phyloP scores from a whole-genome alignment of 2,329 filamentous ascomycete species.

The Lecanicillium sp. region DNA sequence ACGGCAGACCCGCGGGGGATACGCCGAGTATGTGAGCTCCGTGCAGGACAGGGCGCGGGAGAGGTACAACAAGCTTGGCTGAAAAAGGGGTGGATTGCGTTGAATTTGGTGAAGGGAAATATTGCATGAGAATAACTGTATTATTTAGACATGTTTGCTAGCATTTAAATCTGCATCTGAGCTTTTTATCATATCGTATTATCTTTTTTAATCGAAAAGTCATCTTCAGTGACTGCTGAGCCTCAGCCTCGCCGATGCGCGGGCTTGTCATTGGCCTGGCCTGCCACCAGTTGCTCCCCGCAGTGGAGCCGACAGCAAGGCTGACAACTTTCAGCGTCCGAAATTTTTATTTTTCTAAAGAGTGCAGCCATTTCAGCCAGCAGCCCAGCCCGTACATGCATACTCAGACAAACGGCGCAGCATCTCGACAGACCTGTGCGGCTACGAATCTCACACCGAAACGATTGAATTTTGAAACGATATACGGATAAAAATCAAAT shows the following conservation, averaged over 20 bases:
- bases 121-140: too few species aligned
- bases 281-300: background rate
- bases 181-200: too few species aligned
- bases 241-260: conserved; percentile 3
- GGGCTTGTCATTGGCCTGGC: background rate
- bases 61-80: conserved; percentile 51
- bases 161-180: too few species aligned
- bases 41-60: conserved; percentile 62
- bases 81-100: too few species aligned
- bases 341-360: conserved; percentile 3
- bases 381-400: too few species aligned
- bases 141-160: too few species aligned
- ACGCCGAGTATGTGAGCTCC: conserved; percentile 56
- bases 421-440: too few species aligned
- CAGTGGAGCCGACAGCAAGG: conserved; percentile 5
- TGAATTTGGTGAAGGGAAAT: too few species aligned
- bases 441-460: too few species aligned
- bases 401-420: too few species aligned
- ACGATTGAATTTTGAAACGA: background rate
- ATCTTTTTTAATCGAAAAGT: background rate
- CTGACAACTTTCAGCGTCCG: background rate
- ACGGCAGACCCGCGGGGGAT: conserved; percentile 53
- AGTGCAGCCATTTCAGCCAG: background rate
- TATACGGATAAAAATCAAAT: too few species aligned
- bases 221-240: background rate